Percentiles rank a stretch among this genome's conserved stretches.
Evolutionary conservation across 164 flowering plant genomes (phyloP).

Genomic region (Chloranthus sessilifolius): DNA sequence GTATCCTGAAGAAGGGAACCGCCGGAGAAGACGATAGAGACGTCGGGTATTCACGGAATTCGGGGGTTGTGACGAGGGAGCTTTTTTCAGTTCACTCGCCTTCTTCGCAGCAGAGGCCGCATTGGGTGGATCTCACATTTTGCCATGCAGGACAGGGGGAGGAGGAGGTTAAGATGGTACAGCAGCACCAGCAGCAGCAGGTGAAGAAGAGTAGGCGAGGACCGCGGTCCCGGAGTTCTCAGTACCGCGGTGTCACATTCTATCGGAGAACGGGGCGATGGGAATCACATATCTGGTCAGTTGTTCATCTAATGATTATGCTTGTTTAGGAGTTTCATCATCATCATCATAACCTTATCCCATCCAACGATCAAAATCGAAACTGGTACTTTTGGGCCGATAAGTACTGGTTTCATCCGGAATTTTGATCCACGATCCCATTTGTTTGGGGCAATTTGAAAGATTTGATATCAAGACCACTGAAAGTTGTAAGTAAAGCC

Average conservation of each 20-base stretch:
- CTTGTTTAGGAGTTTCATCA: too few relatives aligned
- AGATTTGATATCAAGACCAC: too few relatives aligned
- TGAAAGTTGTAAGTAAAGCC: too few relatives aligned
- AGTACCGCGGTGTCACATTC: constrained; percentile 91
- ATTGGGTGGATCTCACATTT: constrained; percentile 42
- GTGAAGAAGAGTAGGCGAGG: constrained; percentile 84
- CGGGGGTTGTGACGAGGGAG: constrained; percentile 36
- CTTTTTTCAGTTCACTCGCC: constrained; percentile 34
- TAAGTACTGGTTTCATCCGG: too few relatives aligned
- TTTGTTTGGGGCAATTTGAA: too few relatives aligned
- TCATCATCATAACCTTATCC: too few relatives aligned
- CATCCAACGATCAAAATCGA: too few relatives aligned
- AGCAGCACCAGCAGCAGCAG: constrained; percentile 29
- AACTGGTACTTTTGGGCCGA: too few relatives aligned
- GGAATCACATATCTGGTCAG: constrained; percentile 98
- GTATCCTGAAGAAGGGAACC: constrained; percentile 26
- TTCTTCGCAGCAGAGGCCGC: constrained; percentile 20
- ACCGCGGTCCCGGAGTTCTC: constrained; percentile 93
- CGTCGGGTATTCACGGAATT: constrained; percentile 1
- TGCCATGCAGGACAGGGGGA: constrained; percentile 1
- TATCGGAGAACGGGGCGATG: constrained; percentile 90
- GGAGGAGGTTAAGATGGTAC: constrained; percentile 12
- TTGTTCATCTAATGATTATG: too few relatives aligned
- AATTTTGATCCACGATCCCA: too few relatives aligned
- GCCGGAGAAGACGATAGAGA: constrained; percentile 12